Conservation (phyloP, 345 rosid genomes). For the Moricandia moricandioides region DNA sequence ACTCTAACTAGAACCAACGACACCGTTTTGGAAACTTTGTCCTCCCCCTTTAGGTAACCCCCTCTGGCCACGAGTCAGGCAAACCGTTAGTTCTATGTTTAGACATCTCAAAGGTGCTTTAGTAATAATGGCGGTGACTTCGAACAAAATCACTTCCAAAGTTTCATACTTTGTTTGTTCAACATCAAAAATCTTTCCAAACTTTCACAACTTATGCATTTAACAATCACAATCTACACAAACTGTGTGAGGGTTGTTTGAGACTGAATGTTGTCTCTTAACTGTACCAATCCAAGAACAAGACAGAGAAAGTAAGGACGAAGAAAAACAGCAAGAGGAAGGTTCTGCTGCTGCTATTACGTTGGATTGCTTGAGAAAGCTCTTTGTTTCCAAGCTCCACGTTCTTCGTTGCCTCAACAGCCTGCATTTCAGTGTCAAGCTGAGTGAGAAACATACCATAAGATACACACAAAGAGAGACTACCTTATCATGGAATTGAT, state of each 20-base stretch:
- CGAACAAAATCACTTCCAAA: background rate
- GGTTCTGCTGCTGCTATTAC: conserved; percentile 89
- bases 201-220: conserved; percentile 1
- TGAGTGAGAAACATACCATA: conserved; percentile 4
- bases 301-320: conserved; percentile 81
- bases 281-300: conserved; percentile 92
- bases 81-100: conserved; percentile 13
- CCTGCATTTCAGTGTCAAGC: conserved; percentile 41
- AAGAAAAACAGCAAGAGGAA: conserved; percentile 77
- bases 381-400: conserved; percentile 89
- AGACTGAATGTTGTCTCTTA: conserved; percentile 23
- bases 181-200: background rate
- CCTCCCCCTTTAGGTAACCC: conserved; percentile 15
- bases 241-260: conserved; percentile 14
- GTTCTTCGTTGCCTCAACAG: conserved; percentile 86
- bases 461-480: background rate
- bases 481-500: background rate
- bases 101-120: conserved; percentile 29
- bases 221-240: conserved; percentile 20
- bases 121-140: conserved; percentile 18
- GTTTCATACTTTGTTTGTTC: background rate
- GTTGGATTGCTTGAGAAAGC: conserved; percentile 69
- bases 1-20: conserved; percentile 24
- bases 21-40: conserved; percentile 7
- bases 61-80: conserved; percentile 21